Conservation (phyloP, 805 yeast species). For the Candida gorgasii region DNA sequence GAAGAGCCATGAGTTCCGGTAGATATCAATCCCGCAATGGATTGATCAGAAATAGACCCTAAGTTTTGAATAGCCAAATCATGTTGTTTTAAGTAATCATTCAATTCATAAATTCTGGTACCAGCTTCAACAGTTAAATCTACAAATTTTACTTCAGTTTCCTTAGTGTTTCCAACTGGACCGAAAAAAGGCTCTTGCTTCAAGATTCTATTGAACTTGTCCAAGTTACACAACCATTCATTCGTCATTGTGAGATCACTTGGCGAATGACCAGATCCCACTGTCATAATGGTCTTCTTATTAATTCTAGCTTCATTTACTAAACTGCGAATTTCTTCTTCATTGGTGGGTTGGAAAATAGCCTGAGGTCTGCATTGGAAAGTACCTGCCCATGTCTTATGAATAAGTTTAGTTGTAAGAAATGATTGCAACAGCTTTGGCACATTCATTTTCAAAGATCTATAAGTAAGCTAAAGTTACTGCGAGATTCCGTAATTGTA, state of each 20-base stretch:
- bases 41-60: conserved; percentile 93
- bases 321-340: conserved; percentile 68
- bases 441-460: conserved; percentile 17
- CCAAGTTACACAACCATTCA: conserved; percentile 88
- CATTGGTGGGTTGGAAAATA: conserved; percentile 71
- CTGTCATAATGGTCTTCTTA: conserved; percentile 71
- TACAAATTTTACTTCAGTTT: conserved; percentile 58
- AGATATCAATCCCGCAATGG: conserved; percentile 91
- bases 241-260: conserved; percentile 84
- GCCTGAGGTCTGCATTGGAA: conserved; percentile 74
- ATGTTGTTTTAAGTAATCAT: conserved; percentile 58
- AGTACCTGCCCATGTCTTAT: conserved; percentile 90
- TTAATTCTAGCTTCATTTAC: conserved; percentile 63
- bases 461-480: background rate
- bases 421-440: conserved; percentile 36
- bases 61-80: conserved; percentile 85
- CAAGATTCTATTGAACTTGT: conserved; percentile 63
- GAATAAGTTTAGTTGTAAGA: conserved; percentile 45
- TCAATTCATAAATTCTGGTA: conserved; percentile 71
- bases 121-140: conserved; percentile 97
- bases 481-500: background rate
- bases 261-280: conserved; percentile 96
- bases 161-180: conserved; percentile 22
- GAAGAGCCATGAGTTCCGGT: conserved; percentile 98
- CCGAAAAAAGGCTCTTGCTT: conserved; percentile 47